Percentiles rank a stretch among this genome's conserved stretches.
These are phyloP conservation scores for Aspergillus tamarii DNA, from an alignment of 2,329 filamentous ascomycete species.

Conservation along the genomic window DNA sequence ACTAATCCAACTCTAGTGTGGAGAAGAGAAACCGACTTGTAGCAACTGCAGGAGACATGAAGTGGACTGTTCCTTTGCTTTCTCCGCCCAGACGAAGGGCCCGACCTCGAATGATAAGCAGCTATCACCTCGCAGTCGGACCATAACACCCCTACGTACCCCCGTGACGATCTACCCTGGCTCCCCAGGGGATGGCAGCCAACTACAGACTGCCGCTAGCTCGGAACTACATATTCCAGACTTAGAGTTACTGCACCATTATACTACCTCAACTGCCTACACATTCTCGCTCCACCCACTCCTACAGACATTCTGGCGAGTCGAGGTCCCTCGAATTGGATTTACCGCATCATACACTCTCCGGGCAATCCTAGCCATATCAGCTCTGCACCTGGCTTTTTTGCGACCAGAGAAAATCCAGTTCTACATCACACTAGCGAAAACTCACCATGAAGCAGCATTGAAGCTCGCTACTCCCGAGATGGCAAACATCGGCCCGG, in stretches of 20 bases:
- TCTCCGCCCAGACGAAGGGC: neutral
- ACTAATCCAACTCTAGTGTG: constrained; percentile 23
- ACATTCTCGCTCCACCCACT: constrained; percentile 49
- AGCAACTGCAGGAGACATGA: constrained; percentile 29
- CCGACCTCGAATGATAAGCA: neutral
- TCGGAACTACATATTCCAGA: constrained; percentile 40
- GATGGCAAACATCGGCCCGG: constrained; percentile 35
- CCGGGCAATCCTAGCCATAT: constrained; percentile 53
- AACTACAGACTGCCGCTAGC: neutral
- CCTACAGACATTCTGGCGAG: constrained; percentile 52
- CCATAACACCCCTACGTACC: neutral
- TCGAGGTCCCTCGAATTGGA: constrained; percentile 52
- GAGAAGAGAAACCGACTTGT: constrained; percentile 30
- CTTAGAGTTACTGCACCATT: constrained; percentile 59
- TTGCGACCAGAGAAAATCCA: constrained; percentile 40
- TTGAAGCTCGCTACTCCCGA: constrained; percentile 35
- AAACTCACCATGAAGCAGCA: constrained; percentile 41
- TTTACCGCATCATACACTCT: constrained; percentile 54
- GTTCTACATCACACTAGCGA: constrained; percentile 43
- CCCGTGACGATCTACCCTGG: neutral
- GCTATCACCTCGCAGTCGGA: neutral
- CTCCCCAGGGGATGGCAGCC: neutral
- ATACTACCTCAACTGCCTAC: constrained; percentile 52
- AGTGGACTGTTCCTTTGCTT: constrained; percentile 24
- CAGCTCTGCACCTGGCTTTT: constrained; percentile 54